Evolutionary conservation across 352 stramenopile species (phyloP), one percentile per base, ranked within the genome.

Genomic region (Pythium periplocum): DNA sequence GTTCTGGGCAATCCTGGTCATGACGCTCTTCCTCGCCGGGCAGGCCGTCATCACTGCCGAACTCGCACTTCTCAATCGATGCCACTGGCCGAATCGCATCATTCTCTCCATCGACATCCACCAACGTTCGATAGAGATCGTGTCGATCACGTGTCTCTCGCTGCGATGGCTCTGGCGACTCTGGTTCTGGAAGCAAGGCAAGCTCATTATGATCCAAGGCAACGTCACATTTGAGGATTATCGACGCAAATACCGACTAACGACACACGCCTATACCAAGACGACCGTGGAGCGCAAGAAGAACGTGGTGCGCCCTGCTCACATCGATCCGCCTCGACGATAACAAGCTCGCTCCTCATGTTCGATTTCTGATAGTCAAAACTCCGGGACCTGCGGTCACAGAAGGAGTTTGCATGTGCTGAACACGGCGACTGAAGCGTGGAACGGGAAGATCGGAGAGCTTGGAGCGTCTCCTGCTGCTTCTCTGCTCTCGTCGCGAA

Each of bases 51-150:
- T 60, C 32, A 36, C 32, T 17, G 37, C 30, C 17, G 53, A 61
- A 38, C 44, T 67, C 12, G 31, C 65, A 34, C 4, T 73, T 6
- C 33, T 59, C 11, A 56, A 56, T 39, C 30, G 26, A 4, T 53
- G 30, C 11, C 5, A 30, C 3, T 37, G 70, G 2, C 55, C 49
- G 10, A 60, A 69, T 17, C 52, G 56, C 6, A 37, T 57, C 26
- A 30, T 69, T 1, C 11, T 55, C 0, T 34, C 38, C 6, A 9
- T 59, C 2, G 34, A 37, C 6, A 26, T 12, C 9, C 10, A 30
- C 6, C 8, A 30, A 32, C 39, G 44, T 10, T 0, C 4, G 6
- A 32, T 61, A 17, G 11, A 51, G 3, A 5, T 61, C 39, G 33
- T 48, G 5, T 38, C 49, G 31, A 42, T 42, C 12, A 42, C 12